Conservation (phyloP, 176 grass and related monocot species). For the Elaeis guineensis region DNA sequence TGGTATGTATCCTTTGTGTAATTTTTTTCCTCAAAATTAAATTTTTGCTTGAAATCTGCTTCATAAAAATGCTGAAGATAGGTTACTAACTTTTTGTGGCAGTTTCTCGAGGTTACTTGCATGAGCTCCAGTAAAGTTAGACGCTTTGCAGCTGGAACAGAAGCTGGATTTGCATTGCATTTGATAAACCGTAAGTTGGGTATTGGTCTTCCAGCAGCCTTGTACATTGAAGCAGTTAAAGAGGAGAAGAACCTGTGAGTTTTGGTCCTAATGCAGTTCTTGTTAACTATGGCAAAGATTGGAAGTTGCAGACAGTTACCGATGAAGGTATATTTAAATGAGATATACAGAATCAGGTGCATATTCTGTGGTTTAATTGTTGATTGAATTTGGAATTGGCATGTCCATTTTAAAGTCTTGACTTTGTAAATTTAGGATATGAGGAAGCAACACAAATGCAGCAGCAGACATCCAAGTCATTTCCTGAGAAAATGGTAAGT, state of each 20-base stretch:
- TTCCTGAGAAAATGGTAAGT: not conserved
- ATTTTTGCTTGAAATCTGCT: no score
- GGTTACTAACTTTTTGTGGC: not conserved
- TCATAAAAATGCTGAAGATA: no score
- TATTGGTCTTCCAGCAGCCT: conserved; percentile 30
- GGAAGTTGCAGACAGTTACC: conserved; percentile 74
- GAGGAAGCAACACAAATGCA: not conserved
- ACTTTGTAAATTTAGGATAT: not conserved
- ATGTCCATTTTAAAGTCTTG: not conserved
- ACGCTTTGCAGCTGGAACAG: conserved; percentile 68
- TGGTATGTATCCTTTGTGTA: no score
- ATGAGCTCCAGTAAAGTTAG: conserved; percentile 59
- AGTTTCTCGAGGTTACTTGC: conserved; percentile 88
- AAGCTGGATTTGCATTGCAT: conserved; percentile 51
- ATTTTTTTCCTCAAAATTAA: no score
- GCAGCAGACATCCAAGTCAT: not conserved
- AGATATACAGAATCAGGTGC: conserved; percentile 8
- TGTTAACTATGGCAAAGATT: conserved; percentile 58
- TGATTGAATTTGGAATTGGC: not conserved
- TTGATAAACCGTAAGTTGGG: conserved; percentile 61
- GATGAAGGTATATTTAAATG: conserved; percentile 19
- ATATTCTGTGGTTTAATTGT: not conserved
- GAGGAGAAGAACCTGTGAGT: conserved; percentile 69
- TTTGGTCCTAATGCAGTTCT: conserved; percentile 67
- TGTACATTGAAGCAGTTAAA: conserved; percentile 71